Evolutionary conservation across 2,329 filamentous ascomycete genomes (phyloP), one percentile per base, ranked within the genome.

Genomic region (Phoma herbarum): DNA sequence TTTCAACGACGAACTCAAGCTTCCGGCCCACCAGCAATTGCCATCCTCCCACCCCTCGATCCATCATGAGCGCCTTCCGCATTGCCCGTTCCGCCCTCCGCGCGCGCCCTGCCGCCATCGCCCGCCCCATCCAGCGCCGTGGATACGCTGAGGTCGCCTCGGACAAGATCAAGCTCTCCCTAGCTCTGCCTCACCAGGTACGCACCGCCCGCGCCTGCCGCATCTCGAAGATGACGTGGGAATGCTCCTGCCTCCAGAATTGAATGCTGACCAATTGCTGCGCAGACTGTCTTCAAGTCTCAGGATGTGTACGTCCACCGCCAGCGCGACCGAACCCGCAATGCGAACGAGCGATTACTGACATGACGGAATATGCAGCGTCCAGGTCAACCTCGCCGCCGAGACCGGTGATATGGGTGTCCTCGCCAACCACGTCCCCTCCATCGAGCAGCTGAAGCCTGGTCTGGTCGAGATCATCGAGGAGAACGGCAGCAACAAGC

Each of bases 401-500:
- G 95, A 97, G 81, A 96, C 93, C 64, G 95, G 95, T 80, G 95
- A 98, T 75, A 99, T 99, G 95, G 95, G 95, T 90, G 90, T 99
- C 75, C 90, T 99, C 78, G 95, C 95, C 80, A 96, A 95, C 86
- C 95, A 99, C 88, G 95, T 99, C 75, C 93, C 95, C 67, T 93
- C 93, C 63, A 98, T 99, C 78, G 95, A 99, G 86, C 95, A 99
- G 86, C 86, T 99, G 81, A 97, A 96, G 88, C 93, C 95, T 62
- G 95, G 95, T 76, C 83, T 98, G 71, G 86, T 99, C 71, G 94
- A 98, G 86, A 86, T 99, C 77, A 88, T 98, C 70, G 94, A 98
- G 86, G 95, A 99, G 87, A 87, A 83, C 77, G 91, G 92, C 77
- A 85, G 85, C 68, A 89, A 80, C 90, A 99, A 99, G 88, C 92